Percentiles rank a stretch among this genome's conserved stretches.
phyloP scores from a whole-genome alignment of 106 monocot genomes.

The Phalaenopsis aphrodite region DNA sequence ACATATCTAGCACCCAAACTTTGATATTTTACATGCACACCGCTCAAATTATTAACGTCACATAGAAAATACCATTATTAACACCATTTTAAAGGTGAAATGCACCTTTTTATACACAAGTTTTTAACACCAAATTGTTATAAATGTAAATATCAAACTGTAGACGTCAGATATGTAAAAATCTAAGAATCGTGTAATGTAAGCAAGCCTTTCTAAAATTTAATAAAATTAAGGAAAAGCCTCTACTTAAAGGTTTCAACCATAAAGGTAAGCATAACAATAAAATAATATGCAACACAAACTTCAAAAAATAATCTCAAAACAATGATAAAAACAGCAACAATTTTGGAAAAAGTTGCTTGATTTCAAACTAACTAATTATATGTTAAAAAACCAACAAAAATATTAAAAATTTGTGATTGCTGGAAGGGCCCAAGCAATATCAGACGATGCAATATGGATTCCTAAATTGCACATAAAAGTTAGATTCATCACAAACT shows the following conservation, averaged over 20 bases:
- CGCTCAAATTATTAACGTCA: too few species aligned
- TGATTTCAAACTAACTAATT: not conserved
- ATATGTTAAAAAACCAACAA: not conserved
- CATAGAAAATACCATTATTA: too few species aligned
- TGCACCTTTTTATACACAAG: too few species aligned
- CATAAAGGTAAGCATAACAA: not conserved
- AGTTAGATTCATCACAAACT: conserved; percentile 18
- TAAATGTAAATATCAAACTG: too few species aligned
- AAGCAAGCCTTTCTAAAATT: not conserved
- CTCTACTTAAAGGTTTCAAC: not conserved
- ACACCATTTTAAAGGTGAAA: too few species aligned
- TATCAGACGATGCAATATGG: not conserved
- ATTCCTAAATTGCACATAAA: not conserved
- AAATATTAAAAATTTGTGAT: not conserved
- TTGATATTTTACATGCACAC: too few species aligned
- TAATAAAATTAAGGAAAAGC: not conserved
- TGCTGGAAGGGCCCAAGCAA: not conserved
- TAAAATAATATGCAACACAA: not conserved
- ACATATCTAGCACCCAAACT: too few species aligned
- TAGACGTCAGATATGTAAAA: too few species aligned
- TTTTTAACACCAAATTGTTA: too few species aligned
- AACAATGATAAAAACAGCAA: not conserved
- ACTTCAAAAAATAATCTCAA: not conserved
- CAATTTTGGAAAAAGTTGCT: not conserved
- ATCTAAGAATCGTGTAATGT: too few species aligned